Evolutionary conservation across 2,329 filamentous ascomycete genomes (phyloP).

Genomic region (Lasiodiplodia hormozganensis): DNA sequence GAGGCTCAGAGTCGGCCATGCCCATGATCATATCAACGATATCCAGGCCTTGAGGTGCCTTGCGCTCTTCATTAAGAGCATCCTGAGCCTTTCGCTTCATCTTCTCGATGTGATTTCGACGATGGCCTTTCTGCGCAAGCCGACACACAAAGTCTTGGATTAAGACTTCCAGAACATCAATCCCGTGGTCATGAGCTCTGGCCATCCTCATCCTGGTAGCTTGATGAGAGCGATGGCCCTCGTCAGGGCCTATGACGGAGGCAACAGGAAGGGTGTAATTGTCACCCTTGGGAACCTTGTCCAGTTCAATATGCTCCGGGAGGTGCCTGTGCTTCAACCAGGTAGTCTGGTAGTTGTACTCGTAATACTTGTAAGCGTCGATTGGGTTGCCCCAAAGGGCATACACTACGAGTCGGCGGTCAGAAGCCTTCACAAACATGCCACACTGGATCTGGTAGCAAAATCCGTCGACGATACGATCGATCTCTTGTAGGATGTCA

Average conservation of each 20-base stretch:
- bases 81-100: constrained; percentile 32
- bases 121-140: constrained; percentile 34
- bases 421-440: constrained; percentile 21
- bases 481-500: constrained; percentile 38
- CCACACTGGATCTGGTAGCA: constrained; percentile 32
- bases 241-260: constrained; percentile 9
- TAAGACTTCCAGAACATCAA: constrained; percentile 41
- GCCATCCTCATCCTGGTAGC: constrained; percentile 38
- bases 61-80: constrained; percentile 35
- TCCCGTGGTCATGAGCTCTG: constrained; percentile 36
- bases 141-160: constrained; percentile 35
- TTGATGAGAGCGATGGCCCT: constrained; percentile 30
- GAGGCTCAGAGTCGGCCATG: constrained; percentile 26
- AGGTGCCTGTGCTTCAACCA: constrained; percentile 38
- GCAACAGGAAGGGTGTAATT: constrained; percentile 33
- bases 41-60: constrained; percentile 34
- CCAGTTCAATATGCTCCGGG: constrained; percentile 38
- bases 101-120: constrained; percentile 34
- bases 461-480: constrained; percentile 32
- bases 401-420: constrained; percentile 38
- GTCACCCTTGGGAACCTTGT: constrained; percentile 33
- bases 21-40: constrained; percentile 41
- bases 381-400: constrained; percentile 39
- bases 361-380: constrained; percentile 42
- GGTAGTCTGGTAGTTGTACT: constrained; percentile 38